phyloP scores from a whole-genome alignment of 2,329 filamentous ascomycete genomes.

The Ophiostoma ulmi region DNA sequence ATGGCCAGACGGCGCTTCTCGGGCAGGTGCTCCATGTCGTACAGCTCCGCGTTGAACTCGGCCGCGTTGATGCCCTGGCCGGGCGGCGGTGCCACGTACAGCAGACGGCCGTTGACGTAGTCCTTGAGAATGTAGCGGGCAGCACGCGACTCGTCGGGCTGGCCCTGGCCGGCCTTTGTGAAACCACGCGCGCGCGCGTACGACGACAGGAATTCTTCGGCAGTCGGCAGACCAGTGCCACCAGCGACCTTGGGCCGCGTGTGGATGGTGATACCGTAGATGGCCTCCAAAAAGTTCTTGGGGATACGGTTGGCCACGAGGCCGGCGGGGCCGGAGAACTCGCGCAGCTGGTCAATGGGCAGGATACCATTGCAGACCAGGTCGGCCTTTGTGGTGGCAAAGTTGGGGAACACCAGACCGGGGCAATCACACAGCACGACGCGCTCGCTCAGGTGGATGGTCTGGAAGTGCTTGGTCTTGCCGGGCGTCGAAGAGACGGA shows the following conservation, averaged over 20 bases:
- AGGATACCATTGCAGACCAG: conserved; percentile 92
- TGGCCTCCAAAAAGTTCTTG: conserved; percentile 78
- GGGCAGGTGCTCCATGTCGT: conserved; percentile 76
- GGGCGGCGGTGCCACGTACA: conserved; percentile 87
- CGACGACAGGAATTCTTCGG: conserved; percentile 75
- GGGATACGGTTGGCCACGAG: conserved; percentile 83
- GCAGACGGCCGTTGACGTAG: conserved; percentile 91
- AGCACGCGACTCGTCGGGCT: conserved; percentile 89
- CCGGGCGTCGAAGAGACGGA: conserved; percentile 95
- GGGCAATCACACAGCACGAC: conserved; percentile 96
- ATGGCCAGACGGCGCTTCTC: conserved; percentile 69
- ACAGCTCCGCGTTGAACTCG: conserved; percentile 85
- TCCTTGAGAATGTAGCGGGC: conserved; percentile 89
- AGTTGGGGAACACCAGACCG: conserved; percentile 97
- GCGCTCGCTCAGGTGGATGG: conserved; percentile 83
- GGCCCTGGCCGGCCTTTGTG: conserved; percentile 79
- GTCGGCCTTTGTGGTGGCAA: conserved; percentile 92
- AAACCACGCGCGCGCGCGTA: conserved; percentile 90
- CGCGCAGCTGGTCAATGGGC: conserved; percentile 92
- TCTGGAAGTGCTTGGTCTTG: conserved; percentile 99
- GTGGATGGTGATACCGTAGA: conserved; percentile 87
- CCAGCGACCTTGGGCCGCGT: conserved; percentile 83
- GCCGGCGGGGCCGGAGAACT: conserved; percentile 80
- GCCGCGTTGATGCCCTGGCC: conserved; percentile 55
- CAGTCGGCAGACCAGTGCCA: conserved; percentile 79